Evolutionary conservation across 1,284 basidiomycete species (phyloP), one percentile per base, ranked within the genome.

Genomic region (Irpex lacteus): DNA sequence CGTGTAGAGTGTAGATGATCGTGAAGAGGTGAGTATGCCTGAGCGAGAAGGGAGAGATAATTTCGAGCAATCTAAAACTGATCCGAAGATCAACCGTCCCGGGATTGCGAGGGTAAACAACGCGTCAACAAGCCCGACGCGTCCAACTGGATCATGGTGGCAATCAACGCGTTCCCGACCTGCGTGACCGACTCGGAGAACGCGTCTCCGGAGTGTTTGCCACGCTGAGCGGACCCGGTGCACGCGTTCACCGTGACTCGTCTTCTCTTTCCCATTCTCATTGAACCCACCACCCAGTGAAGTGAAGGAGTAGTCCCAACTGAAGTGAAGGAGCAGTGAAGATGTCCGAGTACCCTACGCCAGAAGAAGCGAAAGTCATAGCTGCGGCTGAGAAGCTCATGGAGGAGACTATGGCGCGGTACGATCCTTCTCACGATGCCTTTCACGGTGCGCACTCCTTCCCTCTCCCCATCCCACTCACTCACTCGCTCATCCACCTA

Each of bases 361-460:
- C 63, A 36, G 71, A 71, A 38, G 82, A 85, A 64, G 73, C 73
- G 9, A 77, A 76, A 4, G 76, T 86, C 15, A 77, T 94, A 55
- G 70, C 77, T 1, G 83, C 79, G 3, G 90, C 90, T 0, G 90
- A 94, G 72, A 79, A 80, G 62, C 80, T 94, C 54, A 94, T 95
- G 86, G 74, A 83, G 60, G 80, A 86, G 50, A 87, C 87, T 1
- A 95, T 96, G 94, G 83, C 87, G 3, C 80, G 85, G 68, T 95
- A 95, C 74, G 96, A 97, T 73, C 90, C 94, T 0, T 95, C 92
- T 15, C 96, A 98, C 74, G 95, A 98, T 76, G 88, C 84, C 69
- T 89, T 89, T 67, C 96, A 98, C 72, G 94, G 94, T 92, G 66
- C 71, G 85, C 69, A 57, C 26, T n/a, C n/a, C n/a, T n/a, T 19